phyloP scores from a whole-genome alignment of 2,329 filamentous ascomycete species.

The Atkinsonella texensis region DNA sequence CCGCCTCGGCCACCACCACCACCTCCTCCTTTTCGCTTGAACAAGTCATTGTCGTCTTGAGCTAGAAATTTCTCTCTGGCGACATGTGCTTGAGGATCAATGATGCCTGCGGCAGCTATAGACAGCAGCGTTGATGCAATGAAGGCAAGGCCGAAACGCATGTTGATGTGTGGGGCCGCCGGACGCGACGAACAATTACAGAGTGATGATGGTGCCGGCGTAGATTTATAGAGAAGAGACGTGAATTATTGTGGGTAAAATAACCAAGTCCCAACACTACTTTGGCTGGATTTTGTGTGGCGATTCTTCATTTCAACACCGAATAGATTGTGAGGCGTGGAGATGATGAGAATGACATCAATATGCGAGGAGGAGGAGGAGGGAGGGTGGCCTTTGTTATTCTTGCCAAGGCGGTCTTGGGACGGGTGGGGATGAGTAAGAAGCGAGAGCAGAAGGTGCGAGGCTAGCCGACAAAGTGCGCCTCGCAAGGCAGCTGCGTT shows the following conservation, averaged over 20 bases:
- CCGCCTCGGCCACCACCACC: constrained; percentile 38
- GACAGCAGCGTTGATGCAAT: constrained; percentile 3
- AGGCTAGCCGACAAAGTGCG: not conserved
- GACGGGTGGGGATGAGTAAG: not conserved
- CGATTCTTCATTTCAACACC: not conserved
- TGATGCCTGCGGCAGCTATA: constrained; percentile 4
- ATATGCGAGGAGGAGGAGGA: not conserved
- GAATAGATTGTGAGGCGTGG: not conserved
- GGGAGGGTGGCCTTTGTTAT: not conserved
- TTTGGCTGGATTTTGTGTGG: too few species aligned
- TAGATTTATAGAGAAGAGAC: not conserved
- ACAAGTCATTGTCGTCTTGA: constrained; percentile 32
- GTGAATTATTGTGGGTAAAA: too few species aligned
- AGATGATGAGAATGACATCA: not conserved
- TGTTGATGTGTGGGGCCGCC: constrained; percentile 3
- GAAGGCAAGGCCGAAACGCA: constrained; percentile 9
- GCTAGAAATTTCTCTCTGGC: constrained; percentile 14
- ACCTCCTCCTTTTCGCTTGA: constrained; percentile 46
- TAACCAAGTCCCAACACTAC: too few species aligned
- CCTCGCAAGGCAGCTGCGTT: not conserved
- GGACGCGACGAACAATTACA: not conserved
- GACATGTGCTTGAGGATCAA: constrained; percentile 11
- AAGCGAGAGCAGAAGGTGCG: not conserved
- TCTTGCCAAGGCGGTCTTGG: not conserved
- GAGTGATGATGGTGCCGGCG: too few species aligned